Conservation (phyloP, 768 basidiomycete species). For the Kwoniella europaea region DNA sequence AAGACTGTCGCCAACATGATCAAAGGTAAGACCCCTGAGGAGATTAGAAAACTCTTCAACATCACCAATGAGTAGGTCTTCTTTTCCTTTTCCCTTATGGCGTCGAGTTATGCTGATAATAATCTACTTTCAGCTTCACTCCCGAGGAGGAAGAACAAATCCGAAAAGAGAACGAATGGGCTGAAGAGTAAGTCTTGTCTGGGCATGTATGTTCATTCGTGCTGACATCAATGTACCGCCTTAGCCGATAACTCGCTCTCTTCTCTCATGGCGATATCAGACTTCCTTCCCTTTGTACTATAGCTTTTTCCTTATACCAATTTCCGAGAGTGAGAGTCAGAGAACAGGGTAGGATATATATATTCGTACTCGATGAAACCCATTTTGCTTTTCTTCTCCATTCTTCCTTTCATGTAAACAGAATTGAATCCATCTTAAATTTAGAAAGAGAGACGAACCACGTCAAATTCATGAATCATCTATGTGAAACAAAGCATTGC, state of each 20-base stretch:
- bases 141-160: constrained; percentile 99
- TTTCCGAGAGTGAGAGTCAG: neutral
- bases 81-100: neutral
- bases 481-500: neutral
- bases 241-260: constrained; percentile 19
- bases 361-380: neutral
- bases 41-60: constrained; percentile 98
- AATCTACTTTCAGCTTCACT: constrained; percentile 81
- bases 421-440: neutral
- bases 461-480: neutral
- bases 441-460: neutral
- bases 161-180: constrained; percentile 91
- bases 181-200: constrained; percentile 55
- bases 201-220: neutral
- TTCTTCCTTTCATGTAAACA: neutral
- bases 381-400: neutral
- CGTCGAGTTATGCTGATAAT: constrained; percentile 54
- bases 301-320: neutral
- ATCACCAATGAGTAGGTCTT: constrained; percentile 65
- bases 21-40: constrained; percentile 99
- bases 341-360: neutral
- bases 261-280: neutral
- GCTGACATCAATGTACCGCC: neutral
- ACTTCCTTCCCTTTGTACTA: neutral
- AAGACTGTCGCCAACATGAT: constrained; percentile 87